Percentiles rank a stretch among this genome's conserved stretches.
Evolutionary conservation across 1,284 basidiomycete species (phyloP).

Genomic region (Austroboletus novae-zelandiae): DNA sequence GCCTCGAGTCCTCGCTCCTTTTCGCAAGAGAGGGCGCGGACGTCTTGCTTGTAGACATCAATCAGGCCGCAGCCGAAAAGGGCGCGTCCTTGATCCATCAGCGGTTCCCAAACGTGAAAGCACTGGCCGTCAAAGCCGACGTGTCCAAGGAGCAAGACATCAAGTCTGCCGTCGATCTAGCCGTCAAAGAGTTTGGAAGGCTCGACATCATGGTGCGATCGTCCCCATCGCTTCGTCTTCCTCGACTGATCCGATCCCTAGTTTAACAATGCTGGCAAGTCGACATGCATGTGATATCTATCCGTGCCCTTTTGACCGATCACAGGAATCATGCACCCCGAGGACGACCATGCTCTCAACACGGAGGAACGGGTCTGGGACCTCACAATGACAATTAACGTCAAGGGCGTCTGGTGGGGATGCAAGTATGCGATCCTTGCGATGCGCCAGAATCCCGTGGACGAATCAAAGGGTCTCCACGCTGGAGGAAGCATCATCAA

Average conservation of each 20-base stretch:
- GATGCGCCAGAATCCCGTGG: slow-evolving; percentile 89
- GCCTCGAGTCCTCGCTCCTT: slow-evolving; percentile 87
- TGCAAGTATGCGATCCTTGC: slow-evolving; percentile 96
- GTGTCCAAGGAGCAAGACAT: slow-evolving; percentile 88
- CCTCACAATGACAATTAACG: slow-evolving; percentile 89
- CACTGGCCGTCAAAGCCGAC: slow-evolving; percentile 76
- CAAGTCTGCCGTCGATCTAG: slow-evolving; percentile 75
- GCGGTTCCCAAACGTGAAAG: slow-evolving; percentile 70
- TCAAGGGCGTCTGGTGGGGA: slow-evolving; percentile 99
- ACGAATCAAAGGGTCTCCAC: slow-evolving; percentile 76
- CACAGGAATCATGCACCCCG: slow-evolving; percentile 90
- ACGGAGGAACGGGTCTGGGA: slow-evolving; percentile 98
- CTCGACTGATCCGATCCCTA: slow-evolving; percentile 26
- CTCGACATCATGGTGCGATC: slow-evolving; percentile 84
- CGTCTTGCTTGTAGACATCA: slow-evolving; percentile 87
- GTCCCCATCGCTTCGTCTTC: background rate
- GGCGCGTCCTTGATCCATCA: slow-evolving; percentile 64
- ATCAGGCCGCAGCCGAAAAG: slow-evolving; percentile 71
- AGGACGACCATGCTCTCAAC: slow-evolving; percentile 91
- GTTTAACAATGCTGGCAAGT: slow-evolving; percentile 86
- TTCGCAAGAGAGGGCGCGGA: slow-evolving; percentile 92
- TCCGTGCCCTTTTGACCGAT: slow-evolving; percentile 1
- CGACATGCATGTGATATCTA: background rate
- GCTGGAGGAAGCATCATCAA: slow-evolving; percentile 95
- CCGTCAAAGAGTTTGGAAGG: slow-evolving; percentile 83